A percentile compares a stretch with the other conserved stretches of the same genome.
Evolutionary conservation across 2,329 filamentous ascomycete genomes (phyloP).

Genomic region (Herpotrichia juniperi): DNA sequence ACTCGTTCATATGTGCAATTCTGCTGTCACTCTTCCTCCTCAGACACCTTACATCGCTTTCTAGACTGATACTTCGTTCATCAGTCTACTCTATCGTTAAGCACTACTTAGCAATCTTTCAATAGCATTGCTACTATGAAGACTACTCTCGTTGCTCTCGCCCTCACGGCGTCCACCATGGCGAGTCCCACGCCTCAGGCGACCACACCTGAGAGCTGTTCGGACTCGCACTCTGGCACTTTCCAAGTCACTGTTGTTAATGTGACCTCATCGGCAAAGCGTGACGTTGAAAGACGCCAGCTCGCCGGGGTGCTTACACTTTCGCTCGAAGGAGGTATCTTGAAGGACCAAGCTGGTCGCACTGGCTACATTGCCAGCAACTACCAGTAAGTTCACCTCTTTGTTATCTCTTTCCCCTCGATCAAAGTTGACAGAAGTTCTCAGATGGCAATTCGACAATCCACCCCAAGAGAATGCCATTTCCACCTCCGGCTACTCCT

Average conservation of each 20-base stretch:
- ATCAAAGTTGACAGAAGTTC: background rate
- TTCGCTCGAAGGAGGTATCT: conserved; percentile 65
- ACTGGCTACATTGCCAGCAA: conserved; percentile 82
- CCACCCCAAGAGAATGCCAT: conserved; percentile 69
- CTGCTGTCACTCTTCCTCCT: conserved; percentile 11
- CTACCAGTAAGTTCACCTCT: conserved; percentile 59
- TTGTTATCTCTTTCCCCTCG: conserved; percentile 59
- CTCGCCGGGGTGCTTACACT: conserved; percentile 60
- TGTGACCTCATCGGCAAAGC: conserved; percentile 41
- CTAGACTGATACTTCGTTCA: conserved; percentile 46
- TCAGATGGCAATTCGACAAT: conserved; percentile 48
- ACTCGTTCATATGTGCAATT: conserved; percentile 33
- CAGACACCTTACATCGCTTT: conserved; percentile 9
- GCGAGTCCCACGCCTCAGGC: conserved; percentile 24
- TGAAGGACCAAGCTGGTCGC: conserved; percentile 70
- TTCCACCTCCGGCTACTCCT: conserved; percentile 74
- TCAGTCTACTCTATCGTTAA: conserved; percentile 38
- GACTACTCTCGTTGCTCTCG: conserved; percentile 26
- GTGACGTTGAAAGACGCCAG: conserved; percentile 33
- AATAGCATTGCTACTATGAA: conserved; percentile 24
- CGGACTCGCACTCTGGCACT: conserved; percentile 55
- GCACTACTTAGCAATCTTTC: background rate
- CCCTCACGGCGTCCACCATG: conserved; percentile 27
- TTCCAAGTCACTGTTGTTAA: conserved; percentile 67
- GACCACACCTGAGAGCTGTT: conserved; percentile 59